Evolutionary conservation across 345 rosid genomes (phyloP).

Genomic region (Moricandia arvensis): DNA sequence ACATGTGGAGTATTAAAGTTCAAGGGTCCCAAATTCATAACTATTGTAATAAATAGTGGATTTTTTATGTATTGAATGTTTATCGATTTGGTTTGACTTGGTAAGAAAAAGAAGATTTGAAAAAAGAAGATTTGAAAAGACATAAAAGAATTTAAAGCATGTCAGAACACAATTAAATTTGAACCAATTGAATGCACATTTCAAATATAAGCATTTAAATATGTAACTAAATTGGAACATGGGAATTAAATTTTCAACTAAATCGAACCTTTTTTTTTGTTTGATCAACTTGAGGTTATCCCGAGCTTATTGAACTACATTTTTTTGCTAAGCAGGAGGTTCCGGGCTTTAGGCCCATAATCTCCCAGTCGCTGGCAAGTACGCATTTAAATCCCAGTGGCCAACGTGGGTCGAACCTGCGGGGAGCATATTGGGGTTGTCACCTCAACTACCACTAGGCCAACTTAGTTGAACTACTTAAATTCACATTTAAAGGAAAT

Average conservation of each 20-base stretch:
- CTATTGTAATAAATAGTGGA: background rate
- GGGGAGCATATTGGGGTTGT: no score
- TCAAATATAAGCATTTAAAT: background rate
- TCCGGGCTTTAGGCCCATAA: no score
- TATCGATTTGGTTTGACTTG: background rate
- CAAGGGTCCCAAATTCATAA: background rate
- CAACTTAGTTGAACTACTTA: no score
- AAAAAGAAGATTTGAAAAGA: no score
- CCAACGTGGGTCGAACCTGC: no score
- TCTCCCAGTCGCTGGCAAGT: no score
- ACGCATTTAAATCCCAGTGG: no score
- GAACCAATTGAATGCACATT: background rate
- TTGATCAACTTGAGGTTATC: no score
- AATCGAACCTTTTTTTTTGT: background rate
- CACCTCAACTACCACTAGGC: no score
- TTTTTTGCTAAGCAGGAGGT: no score
- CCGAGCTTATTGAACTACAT: no score
- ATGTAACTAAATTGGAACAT: background rate
- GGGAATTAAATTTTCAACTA: background rate
- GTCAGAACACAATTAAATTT: background rate
- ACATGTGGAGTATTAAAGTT: background rate
- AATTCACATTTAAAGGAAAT: background rate
- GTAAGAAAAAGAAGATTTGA: background rate
- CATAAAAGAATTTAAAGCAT: background rate
- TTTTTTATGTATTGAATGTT: background rate